phyloP scores from a whole-genome alignment of 441 rosid species.

The Euphorbia corollata region DNA sequence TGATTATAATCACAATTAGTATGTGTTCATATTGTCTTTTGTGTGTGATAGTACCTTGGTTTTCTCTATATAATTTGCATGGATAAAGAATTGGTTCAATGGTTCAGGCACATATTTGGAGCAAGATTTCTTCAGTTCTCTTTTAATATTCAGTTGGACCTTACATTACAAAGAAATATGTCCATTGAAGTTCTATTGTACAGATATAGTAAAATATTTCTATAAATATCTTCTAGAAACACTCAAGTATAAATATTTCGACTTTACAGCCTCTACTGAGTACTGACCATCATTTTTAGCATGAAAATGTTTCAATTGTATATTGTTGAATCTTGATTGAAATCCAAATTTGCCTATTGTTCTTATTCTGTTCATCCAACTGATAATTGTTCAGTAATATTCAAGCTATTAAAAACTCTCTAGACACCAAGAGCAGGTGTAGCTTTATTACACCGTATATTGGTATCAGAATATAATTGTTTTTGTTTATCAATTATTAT shows the following conservation, averaged over 20 bases:
- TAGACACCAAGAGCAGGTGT: neutral
- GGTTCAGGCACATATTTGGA: neutral
- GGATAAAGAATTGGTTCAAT: neutral
- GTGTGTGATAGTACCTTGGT: neutral
- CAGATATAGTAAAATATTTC: neutral
- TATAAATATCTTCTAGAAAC: neutral
- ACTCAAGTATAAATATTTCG: neutral
- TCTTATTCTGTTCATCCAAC: neutral
- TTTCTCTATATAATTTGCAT: neutral
- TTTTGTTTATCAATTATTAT: slow-evolving; percentile 6
- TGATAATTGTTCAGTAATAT: neutral
- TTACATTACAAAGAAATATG: neutral
- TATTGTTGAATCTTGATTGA: neutral
- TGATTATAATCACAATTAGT: neutral
- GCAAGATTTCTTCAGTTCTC: neutral
- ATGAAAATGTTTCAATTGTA: neutral
- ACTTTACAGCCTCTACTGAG: too few species aligned
- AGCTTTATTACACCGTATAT: neutral
- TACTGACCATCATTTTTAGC: neutral
- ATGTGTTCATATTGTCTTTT: neutral
- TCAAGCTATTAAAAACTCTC: neutral
- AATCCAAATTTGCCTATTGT: neutral
- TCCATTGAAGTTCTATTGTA: neutral
- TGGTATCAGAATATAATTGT: neutral
- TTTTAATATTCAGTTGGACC: neutral